A percentile compares a stretch with the other conserved stretches of the same genome.
phyloP scores from a whole-genome alignment of 148 eudicot species.

The Camellia lanceoleosa region DNA sequence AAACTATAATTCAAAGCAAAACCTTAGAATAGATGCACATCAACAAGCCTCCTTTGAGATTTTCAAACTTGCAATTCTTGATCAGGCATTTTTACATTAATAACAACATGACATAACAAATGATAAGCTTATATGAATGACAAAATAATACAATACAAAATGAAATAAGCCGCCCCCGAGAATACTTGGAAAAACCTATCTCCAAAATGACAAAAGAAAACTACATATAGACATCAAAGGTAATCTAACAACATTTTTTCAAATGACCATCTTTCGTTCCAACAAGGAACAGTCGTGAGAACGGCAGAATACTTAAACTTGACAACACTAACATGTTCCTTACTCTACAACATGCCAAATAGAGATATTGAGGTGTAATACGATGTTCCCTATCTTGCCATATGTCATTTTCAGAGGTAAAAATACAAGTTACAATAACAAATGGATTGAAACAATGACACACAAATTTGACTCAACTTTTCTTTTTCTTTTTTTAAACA shows the following conservation, averaged over 20 bases:
- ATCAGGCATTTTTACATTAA: too few relatives aligned
- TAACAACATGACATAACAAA: too few relatives aligned
- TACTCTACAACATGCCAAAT: slow-evolving; percentile 60
- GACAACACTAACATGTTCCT: slow-evolving; percentile 77
- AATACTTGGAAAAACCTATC: too few relatives aligned
- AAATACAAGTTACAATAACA: background rate
- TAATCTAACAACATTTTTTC: slow-evolving; percentile 69
- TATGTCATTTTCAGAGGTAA: background rate
- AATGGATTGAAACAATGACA: background rate
- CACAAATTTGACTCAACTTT: background rate
- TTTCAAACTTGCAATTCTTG: too few relatives aligned
- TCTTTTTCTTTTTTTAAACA: too few relatives aligned
- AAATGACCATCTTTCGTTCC: slow-evolving; percentile 96
- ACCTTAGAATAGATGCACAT: too few relatives aligned
- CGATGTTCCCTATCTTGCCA: slow-evolving; percentile 44
- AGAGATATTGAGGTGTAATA: slow-evolving; percentile 63
- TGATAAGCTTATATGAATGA: too few relatives aligned
- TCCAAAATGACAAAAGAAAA: too few relatives aligned
- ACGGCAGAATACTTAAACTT: slow-evolving; percentile 73
- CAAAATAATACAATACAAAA: too few relatives aligned
- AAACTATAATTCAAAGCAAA: too few relatives aligned
- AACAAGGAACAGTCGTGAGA: slow-evolving; percentile 76
- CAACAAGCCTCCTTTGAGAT: too few relatives aligned
- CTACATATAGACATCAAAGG: background rate
- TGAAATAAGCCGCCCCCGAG: too few relatives aligned